Conservation (phyloP, 2,329 filamentous ascomycete species). For the Harringtonia aguacate region DNA sequence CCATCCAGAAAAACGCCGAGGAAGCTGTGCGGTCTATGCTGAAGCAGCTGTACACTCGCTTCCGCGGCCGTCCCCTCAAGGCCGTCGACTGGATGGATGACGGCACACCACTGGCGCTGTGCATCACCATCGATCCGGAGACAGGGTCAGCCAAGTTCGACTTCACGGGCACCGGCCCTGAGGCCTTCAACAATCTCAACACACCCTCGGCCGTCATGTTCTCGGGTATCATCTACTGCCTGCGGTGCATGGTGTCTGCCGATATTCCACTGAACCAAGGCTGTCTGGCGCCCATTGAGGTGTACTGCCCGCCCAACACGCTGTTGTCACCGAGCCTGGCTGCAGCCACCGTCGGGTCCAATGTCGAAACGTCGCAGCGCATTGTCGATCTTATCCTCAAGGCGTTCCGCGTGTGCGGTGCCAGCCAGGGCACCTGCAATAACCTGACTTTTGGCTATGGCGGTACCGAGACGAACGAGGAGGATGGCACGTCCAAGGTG, state of each 20-base stretch:
- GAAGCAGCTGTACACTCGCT: conserved; percentile 51
- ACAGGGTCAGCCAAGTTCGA: conserved; percentile 71
- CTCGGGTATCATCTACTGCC: conserved; percentile 75
- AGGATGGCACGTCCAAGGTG: conserved; percentile 41
- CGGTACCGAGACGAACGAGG: too few relatives aligned
- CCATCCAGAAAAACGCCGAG: conserved; percentile 73
- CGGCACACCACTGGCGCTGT: conserved; percentile 65
- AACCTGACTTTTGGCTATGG: conserved; percentile 79
- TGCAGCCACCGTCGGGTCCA: conserved; percentile 74
- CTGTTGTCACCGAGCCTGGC: conserved; percentile 67
- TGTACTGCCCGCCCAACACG: conserved; percentile 60
- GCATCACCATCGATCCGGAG: conserved; percentile 61
- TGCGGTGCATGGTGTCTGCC: conserved; percentile 68
- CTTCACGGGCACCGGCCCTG: conserved; percentile 62
- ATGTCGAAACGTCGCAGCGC: conserved; percentile 69
- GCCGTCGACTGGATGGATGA: conserved; percentile 83
- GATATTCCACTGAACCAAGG: conserved; percentile 84
- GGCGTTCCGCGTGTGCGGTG: conserved; percentile 70
- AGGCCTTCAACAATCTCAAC: conserved; percentile 69
- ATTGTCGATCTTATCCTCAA: conserved; percentile 76
- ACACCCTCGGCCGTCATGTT: conserved; percentile 70
- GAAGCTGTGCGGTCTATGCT: conserved; percentile 63
- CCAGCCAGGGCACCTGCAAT: conserved; percentile 71
- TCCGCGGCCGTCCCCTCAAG: conserved; percentile 58
- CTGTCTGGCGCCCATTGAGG: conserved; percentile 65